A percentile compares a stretch with the other conserved stretches of the same genome.
Conservation (phyloP, 768 basidiomycete genomes). For the Tylopilus subfusipes region DNA sequence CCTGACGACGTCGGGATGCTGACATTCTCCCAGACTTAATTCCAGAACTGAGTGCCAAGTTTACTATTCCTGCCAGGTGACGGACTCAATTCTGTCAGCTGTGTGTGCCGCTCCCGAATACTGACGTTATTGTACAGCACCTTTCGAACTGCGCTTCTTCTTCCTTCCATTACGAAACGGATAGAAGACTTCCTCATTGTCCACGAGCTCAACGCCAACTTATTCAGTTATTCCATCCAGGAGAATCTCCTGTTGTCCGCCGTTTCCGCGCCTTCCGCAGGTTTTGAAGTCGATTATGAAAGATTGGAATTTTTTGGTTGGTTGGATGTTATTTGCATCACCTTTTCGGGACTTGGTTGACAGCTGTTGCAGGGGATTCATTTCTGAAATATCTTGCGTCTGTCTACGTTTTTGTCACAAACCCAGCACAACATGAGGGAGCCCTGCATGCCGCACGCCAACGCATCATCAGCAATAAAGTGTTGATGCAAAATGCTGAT, state of each 20-base stretch:
- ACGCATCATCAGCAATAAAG: slow-evolving; percentile 70
- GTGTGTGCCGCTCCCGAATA: slow-evolving; percentile 15
- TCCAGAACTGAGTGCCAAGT: slow-evolving; percentile 76
- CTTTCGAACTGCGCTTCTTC: slow-evolving; percentile 60
- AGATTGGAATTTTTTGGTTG: slow-evolving; percentile 78
- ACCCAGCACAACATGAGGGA: slow-evolving; percentile 63
- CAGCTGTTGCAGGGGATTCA: slow-evolving; percentile 55
- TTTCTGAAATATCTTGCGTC: slow-evolving; percentile 79
- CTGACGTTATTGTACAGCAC: slow-evolving; percentile 43
- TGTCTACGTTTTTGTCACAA: slow-evolving; percentile 67
- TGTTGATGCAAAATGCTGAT: slow-evolving; percentile 53
- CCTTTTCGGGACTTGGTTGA: slow-evolving; percentile 23
- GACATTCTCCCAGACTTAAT: slow-evolving; percentile 58
- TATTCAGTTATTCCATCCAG: slow-evolving; percentile 60
- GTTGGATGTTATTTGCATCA: slow-evolving; percentile 36
- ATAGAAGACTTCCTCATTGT: slow-evolving; percentile 73
- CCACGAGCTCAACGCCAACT: slow-evolving; percentile 70
- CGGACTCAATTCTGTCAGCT: slow-evolving; percentile 21
- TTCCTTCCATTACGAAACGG: slow-evolving; percentile 71
- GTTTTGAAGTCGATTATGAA: slow-evolving; percentile 75
- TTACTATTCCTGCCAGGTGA: slow-evolving; percentile 71
- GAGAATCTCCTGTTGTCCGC: slow-evolving; percentile 63
- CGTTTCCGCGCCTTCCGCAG: slow-evolving; percentile 65
- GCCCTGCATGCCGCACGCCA: slow-evolving; percentile 64
- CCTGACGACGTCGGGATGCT: slow-evolving; percentile 25